These are phyloP conservation scores for Bondarzewia mesenterica DNA, from an alignment of 1,284 basidiomycete genomes.

Conservation along the genomic window DNA sequence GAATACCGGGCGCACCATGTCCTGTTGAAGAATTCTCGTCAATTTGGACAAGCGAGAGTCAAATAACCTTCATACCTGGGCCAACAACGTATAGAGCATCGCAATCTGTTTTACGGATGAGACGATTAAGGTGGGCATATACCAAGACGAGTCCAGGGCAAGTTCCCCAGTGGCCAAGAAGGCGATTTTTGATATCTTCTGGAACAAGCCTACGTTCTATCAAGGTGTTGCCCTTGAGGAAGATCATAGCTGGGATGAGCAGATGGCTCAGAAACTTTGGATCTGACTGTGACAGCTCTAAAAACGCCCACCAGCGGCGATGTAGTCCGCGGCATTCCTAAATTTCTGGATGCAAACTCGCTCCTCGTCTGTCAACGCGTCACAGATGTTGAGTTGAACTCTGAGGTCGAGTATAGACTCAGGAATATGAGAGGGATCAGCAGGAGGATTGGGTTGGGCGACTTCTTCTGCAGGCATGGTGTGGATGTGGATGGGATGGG, in stretches of 20 bases:
- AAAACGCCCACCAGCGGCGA: slow-evolving; percentile 44
- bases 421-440: slow-evolving; percentile 53
- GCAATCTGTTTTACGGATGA: slow-evolving; percentile 55
- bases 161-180: slow-evolving; percentile 75
- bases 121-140: slow-evolving; percentile 74
- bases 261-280: slow-evolving; percentile 2
- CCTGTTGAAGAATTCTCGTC: slow-evolving; percentile 26
- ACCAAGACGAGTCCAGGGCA: slow-evolving; percentile 72
- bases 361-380: slow-evolving; percentile 40
- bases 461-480: slow-evolving; percentile 53
- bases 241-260: slow-evolving; percentile 59
- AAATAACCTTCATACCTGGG: slow-evolving; percentile 35
- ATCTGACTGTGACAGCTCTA: slow-evolving; percentile 3
- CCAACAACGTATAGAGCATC: slow-evolving; percentile 69
- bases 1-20: slow-evolving; percentile 76
- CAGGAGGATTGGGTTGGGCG: slow-evolving; percentile 49
- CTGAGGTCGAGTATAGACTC: slow-evolving; percentile 38
- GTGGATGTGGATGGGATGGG: not conserved
- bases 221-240: slow-evolving; percentile 68
- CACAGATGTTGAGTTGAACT: slow-evolving; percentile 32
- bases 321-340: slow-evolving; percentile 54
- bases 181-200: slow-evolving; percentile 71
- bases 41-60: slow-evolving; percentile 3
- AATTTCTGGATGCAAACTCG: slow-evolving; percentile 44
- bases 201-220: slow-evolving; percentile 49